Evolutionary conservation across 805 yeast species (phyloP), one percentile per base, ranked within the genome.

Genomic region (Clavispora phyllophila): DNA sequence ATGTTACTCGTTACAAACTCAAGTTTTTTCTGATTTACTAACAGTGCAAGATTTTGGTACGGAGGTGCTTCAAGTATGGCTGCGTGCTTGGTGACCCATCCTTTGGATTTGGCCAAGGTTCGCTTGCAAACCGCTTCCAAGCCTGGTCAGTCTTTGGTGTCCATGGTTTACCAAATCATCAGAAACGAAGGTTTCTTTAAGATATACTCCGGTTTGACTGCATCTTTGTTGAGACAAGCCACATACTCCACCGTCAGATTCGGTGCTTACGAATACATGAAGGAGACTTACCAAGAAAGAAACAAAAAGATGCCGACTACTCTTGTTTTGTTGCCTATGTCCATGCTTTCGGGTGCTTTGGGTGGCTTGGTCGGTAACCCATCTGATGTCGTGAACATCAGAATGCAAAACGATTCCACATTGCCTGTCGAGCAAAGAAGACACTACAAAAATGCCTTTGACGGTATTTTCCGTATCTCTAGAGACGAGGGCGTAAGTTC

Each of bases 321-420:
- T 42, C 57, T 72, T 6, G 72, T 77, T 14, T 69, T 87, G 41
- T 66, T 87, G 42, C 88, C 91, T 9, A 73, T 82, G 64, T 86
- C 95, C 4, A 86, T 87, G 93, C 49, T 84, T n/a, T 79, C 90
- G 10, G 96, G 96, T 41, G 85, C 83, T 22, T 62, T 80, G 44
- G 96, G 96, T 47, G 95, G 95, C 9, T 63, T 87, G 18, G 84
- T 85, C 2, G 96, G 96, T 18, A 87, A 87, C 57, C 95, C 96
- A 3, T 80, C 93, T 1, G 96, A 87, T 58, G 84, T 87, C 12
- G 88, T 86, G 29, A 87, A 87, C 53, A 85, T 87, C 49, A 76
- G 96, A 64, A 87, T 87, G 96, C 96, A 87, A 61, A 87, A 87
- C 60, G 96, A 87, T 57, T 78, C 84, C 6, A 67, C 89, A 0